Base-by-base conservation (phyloP, 495 filamentous ascomycete genomes). In the Neurospora sp. region DNA sequence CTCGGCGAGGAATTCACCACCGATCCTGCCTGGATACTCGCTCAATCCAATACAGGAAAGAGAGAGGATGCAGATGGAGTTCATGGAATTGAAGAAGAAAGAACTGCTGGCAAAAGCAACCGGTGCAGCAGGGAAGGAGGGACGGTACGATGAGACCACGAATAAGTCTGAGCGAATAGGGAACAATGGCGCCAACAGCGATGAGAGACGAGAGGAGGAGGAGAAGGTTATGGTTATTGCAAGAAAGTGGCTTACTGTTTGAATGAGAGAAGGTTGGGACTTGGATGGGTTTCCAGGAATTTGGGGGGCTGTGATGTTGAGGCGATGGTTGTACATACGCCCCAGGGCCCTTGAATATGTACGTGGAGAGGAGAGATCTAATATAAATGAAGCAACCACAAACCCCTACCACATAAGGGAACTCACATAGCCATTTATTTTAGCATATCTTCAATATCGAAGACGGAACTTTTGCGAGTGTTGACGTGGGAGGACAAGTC, bases 41-140 rank as follows among this genome's bases (percentile, higher is more conserved):
- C 54, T 82, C 39, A 80, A 81, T 70, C 80, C 83, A 39, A 74
- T 83, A 38, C 78, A 83, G 72, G 80, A 85, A 69, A 71, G 79
- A n/a, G 79, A 83, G 73, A 78, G 77, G 4, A 76, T 82, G 78
- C 82, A 82, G 72, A 82, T 80, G 42, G 79, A 82, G 73, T 71
- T 78, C 42, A 76, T 79, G 69, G 83, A 85, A 70, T 54, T 78
- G 78, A 74, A 78, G 69, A 73, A 81, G 69, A 77, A 76, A 15
- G 79, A 81, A 62, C 77, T 86, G 66, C 43, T 86, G 45, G 79
- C 76, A 71, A 79, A 79, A 59, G 81, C 81, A 31, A 77, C 80
- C 3, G 71, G 72, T 72, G 38, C 72, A 74, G 38, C 73, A 37
- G 73, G 66, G 7, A 54, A 70, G 69, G 70, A 69, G 54, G 74